Conservation (phyloP, 2,329 filamentous ascomycete species). For the Aspergillus fischeri region DNA sequence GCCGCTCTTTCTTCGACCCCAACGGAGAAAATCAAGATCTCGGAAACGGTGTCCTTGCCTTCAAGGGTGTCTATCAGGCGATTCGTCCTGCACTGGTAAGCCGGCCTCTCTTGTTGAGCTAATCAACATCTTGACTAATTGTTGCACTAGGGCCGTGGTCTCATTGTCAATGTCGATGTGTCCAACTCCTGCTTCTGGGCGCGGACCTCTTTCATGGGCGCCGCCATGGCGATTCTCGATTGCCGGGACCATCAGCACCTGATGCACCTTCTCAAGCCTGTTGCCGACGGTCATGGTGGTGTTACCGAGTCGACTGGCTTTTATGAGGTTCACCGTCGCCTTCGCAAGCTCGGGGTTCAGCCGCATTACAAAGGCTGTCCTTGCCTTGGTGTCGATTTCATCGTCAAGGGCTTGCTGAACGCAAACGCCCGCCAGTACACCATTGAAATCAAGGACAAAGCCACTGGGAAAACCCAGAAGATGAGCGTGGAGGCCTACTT, state of each 20-base stretch:
- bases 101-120: slow-evolving; percentile 2
- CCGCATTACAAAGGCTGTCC: slow-evolving; percentile 35
- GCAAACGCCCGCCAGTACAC: slow-evolving; percentile 42
- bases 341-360: slow-evolving; percentile 36
- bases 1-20: slow-evolving; percentile 73
- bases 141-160: slow-evolving; percentile 50
- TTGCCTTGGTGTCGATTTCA: slow-evolving; percentile 40
- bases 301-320: slow-evolving; percentile 21
- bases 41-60: slow-evolving; percentile 66
- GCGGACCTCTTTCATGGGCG: slow-evolving; percentile 32
- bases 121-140: slow-evolving; percentile 19
- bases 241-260: slow-evolving; percentile 31
- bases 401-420: slow-evolving; percentile 48
- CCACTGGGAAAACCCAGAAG: slow-evolving; percentile 40
- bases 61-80: slow-evolving; percentile 86
- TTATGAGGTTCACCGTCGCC: slow-evolving; percentile 23
- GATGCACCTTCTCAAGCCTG: slow-evolving; percentile 18
- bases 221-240: slow-evolving; percentile 32
- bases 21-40: slow-evolving; percentile 51
- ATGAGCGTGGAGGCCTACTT: slow-evolving; percentile 60
- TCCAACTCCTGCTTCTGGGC: slow-evolving; percentile 89
- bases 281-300: slow-evolving; percentile 21
- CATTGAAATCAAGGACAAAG: slow-evolving; percentile 38
- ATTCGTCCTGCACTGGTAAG: slow-evolving; percentile 67
- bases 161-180: slow-evolving; percentile 85